Percentiles rank a stretch among this genome's conserved stretches.
Conservation (phyloP, 1,284 basidiomycete genomes). For the Cerioporus squamosus region DNA sequence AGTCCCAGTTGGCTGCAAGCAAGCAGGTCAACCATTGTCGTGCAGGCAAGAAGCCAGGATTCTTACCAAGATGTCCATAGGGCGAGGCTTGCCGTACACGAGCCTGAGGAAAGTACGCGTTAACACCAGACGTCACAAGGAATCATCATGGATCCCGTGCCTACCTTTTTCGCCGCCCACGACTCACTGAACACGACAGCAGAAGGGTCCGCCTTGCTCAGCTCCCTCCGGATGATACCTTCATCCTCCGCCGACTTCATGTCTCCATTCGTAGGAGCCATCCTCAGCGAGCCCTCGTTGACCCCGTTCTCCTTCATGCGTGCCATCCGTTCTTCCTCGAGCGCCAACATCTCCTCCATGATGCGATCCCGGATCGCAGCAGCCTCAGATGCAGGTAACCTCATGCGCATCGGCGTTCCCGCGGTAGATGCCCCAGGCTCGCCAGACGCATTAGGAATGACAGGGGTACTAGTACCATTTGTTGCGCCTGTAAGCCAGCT, state of each 20-base stretch:
- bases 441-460: conserved; percentile 31
- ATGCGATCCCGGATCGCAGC: conserved; percentile 93
- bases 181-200: conserved; percentile 95
- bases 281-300: conserved; percentile 58
- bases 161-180: conserved; percentile 92
- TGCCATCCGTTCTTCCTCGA: conserved; percentile 96
- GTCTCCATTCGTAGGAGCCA: conserved; percentile 43
- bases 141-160: conserved; percentile 12
- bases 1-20: conserved; percentile 72
- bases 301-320: conserved; percentile 82
- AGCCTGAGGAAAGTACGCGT: conserved; percentile 50
- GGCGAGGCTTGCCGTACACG: conserved; percentile 92
- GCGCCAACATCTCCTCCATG: conserved; percentile 97
- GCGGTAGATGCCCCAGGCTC: conserved; percentile 24
- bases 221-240: conserved; percentile 88
- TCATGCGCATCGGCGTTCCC: conserved; percentile 53
- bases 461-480: conserved; percentile 36
- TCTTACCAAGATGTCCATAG: conserved; percentile 90
- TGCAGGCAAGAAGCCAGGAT: not conserved
- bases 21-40: not conserved
- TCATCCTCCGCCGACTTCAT: conserved; percentile 86
- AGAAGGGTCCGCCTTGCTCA: conserved; percentile 97
- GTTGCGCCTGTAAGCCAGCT: conserved; percentile 35
- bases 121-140: conserved; percentile 9
- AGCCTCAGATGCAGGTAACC: conserved; percentile 80